Evolutionary conservation across 805 yeast genomes (phyloP), one percentile per base, ranked within the genome.

Genomic region (Yamadazyma insecticola): DNA sequence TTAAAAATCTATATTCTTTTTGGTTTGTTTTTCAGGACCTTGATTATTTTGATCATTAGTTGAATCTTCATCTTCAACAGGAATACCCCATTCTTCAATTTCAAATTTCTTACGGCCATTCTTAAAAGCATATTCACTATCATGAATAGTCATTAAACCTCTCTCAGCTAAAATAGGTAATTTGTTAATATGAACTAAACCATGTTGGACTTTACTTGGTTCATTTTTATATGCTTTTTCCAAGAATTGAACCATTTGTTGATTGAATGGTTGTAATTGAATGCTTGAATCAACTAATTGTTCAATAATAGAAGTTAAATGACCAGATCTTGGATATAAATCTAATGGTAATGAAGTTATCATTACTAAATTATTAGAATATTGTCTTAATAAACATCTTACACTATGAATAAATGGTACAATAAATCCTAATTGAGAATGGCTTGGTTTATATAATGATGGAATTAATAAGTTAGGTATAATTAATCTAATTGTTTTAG

Each of bases 41-140:
- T 18, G 14, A 10, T 17, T 13, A 14, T 31, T 27, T 15, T 26
- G 32, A 16, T 26, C n/a, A 13, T 24, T 29, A 5, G 20, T 61
- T 4, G 61, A 72, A 11, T 70, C 50, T 10, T 47, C 81, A n/a
- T 70, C 83, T 35, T 88, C 96, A 2, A 90, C 95, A 0, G 98
- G 97, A 30, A 92, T 92, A n/a, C 95, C 86, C 95, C 96, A 92
- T 48, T 80, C 86, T 43, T 85, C 90, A 32, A 92, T 81, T 48
- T 85, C 96, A 51, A 90, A 87, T 46, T 73, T 78, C 54, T 78
- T 76, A 40, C 83, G 72, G 10, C 96, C 90, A 43, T 87, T 85
- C 50, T 80, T 79, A 60, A 89, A 90, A 4, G 95, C 87, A 54
- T 74, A 81, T 56, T 89, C 97, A 37, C 83, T 80, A 36, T 68